phyloP scores from a whole-genome alignment of 208 protist genomes.

The Phytomonas francai region DNA sequence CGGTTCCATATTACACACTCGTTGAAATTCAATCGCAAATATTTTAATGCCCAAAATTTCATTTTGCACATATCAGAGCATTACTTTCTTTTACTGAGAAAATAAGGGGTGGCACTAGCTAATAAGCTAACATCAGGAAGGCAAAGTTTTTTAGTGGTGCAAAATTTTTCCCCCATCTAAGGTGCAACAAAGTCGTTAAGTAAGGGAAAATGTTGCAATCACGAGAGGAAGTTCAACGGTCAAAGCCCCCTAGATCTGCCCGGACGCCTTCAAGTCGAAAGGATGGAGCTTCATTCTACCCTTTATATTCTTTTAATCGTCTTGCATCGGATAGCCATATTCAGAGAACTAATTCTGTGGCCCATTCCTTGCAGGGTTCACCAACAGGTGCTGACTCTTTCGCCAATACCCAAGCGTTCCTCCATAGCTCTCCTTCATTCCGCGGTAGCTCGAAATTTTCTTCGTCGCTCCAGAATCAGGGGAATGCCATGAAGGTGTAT shows the following conservation, averaged over 20 bases:
- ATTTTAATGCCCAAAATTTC: slow-evolving; percentile 1
- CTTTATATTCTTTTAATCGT: slow-evolving; percentile 1
- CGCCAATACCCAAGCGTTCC: slow-evolving; percentile 3
- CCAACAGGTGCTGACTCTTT: slow-evolving; percentile 10
- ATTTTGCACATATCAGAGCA: not conserved
- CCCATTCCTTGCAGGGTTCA: slow-evolving; percentile 11
- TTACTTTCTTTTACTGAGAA: not conserved
- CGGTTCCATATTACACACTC: not conserved
- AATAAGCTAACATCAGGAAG: not conserved
- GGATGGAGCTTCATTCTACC: not conserved
- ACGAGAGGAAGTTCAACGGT: not conserved
- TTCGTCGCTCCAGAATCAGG: slow-evolving; percentile 15
- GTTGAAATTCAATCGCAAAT: not conserved
- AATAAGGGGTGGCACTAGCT: not conserved
- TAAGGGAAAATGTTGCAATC: not conserved
- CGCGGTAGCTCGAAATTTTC: not conserved
- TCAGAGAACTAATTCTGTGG: not conserved
- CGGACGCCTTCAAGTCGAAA: not conserved
- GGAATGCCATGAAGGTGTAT: slow-evolving; percentile 81
- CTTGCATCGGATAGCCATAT: slow-evolving; percentile 6
- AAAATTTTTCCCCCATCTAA: not conserved
- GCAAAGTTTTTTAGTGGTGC: not conserved
- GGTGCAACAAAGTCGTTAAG: not conserved
- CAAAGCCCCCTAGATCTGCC: not conserved
- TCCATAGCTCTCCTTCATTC: slow-evolving; percentile 3